These are phyloP conservation scores for Pseudogymnoascus sp. DNA, from an alignment of 2,329 filamentous ascomycete species.

Conservation along the genomic window DNA sequence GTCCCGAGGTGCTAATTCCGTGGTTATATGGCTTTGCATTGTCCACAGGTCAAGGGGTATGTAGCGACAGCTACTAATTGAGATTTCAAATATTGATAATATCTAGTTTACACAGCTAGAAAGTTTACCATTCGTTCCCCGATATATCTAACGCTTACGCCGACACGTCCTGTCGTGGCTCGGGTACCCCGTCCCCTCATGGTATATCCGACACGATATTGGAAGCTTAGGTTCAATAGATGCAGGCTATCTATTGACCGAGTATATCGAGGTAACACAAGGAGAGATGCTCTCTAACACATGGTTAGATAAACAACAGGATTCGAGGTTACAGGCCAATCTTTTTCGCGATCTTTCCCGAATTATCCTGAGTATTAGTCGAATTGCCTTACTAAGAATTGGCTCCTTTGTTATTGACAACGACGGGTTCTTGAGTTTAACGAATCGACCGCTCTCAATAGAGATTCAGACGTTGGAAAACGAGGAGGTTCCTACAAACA, in stretches of 20 bases:
- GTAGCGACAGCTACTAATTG: neutral
- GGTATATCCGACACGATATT: conserved; percentile 16
- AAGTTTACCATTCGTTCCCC: neutral
- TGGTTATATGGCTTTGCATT: conserved; percentile 30
- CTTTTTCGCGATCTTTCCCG: conserved; percentile 22
- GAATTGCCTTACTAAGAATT: conserved; percentile 23
- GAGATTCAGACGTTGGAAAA: too few relatives aligned
- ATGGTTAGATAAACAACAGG: conserved; percentile 21
- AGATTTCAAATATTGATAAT: neutral
- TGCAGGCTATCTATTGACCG: conserved; percentile 26
- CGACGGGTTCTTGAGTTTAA: too few relatives aligned
- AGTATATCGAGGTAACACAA: conserved; percentile 21
- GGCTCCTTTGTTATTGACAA: too few relatives aligned
- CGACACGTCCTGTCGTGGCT: conserved; percentile 19
- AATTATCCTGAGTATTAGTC: conserved; percentile 21
- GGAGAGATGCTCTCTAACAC: conserved; percentile 24
- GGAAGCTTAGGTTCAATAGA: neutral
- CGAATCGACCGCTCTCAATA: too few relatives aligned
- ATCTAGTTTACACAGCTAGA: neutral
- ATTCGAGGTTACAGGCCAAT: conserved; percentile 14
- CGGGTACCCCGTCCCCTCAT: conserved; percentile 18
- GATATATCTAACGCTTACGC: conserved; percentile 7
- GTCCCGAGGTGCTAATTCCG: conserved; percentile 30
- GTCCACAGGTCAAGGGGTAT: conserved; percentile 23
- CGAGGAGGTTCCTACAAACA: too few relatives aligned